These are phyloP conservation scores for Dactylellina drechsleri DNA, from an alignment of 2,329 filamentous ascomycete species.

Conservation along the genomic window DNA sequence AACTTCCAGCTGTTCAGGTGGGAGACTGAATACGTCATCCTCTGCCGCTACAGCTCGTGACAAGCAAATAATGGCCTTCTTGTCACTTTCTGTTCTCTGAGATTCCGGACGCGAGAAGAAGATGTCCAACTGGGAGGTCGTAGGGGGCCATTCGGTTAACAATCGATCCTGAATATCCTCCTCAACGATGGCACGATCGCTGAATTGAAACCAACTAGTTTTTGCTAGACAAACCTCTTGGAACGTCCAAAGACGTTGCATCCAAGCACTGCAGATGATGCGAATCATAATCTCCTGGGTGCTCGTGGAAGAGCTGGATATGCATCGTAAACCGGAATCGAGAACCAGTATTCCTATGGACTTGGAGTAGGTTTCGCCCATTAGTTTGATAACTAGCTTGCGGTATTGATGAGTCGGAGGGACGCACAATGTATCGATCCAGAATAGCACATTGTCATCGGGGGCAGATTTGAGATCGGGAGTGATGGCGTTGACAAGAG, in stretches of 20 bases:
- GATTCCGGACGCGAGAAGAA: slow-evolving; percentile 2
- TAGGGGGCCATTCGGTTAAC: background rate
- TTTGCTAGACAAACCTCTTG: slow-evolving; percentile 7
- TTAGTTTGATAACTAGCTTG: background rate
- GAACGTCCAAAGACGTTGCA: slow-evolving; percentile 7
- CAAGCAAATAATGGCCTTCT: background rate
- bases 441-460: background rate
- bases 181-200: background rate
- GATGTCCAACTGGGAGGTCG: background rate
- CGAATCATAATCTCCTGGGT: background rate
- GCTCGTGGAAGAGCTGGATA: background rate
- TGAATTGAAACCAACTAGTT: slow-evolving; percentile 3
- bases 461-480: background rate
- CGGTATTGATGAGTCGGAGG: slow-evolving; percentile 1
- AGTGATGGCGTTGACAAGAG: background rate
- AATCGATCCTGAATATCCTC: background rate
- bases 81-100: background rate
- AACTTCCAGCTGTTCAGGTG: too few relatives aligned
- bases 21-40: background rate
- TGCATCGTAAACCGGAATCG: background rate
- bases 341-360: slow-evolving; percentile 5
- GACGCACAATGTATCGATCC: background rate
- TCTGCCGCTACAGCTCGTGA: background rate
- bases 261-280: slow-evolving; percentile 6
- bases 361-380: slow-evolving; percentile 1